Base-by-base conservation (phyloP, 768 basidiomycete species). In the Exsudoporus frostii region DNA sequence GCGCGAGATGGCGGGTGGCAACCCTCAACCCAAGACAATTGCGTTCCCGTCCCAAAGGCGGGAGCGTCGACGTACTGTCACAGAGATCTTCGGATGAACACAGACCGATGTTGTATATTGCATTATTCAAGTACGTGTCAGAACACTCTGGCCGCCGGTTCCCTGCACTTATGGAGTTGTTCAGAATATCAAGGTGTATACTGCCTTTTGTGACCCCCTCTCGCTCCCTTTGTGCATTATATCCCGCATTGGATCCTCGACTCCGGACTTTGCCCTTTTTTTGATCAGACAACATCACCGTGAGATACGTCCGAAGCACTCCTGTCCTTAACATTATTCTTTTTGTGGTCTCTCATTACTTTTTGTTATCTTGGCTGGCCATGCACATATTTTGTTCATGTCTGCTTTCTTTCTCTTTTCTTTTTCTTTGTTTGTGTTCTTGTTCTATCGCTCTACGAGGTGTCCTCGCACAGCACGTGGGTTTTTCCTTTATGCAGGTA, bases 31-130 rank as follows among this genome's bases (percentile, higher is more conserved):
- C 13, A 71, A 64, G 56, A 77, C 75, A 7, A 65, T 74, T 47
- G 38, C 64, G 53, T 48, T 70, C 48, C 57, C 68, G 56, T 53
- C 68, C 47, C 55, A 68, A 60, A 53, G 72, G 40, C 69, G 68
- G 54, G 77, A 79, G 51, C 70, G 79, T n/a, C 69, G 78, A 45
- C 70, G 78, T 33, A 80, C 79, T 33, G 73, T 80, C 40, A 79
- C 76, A n/a, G 79, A 80, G 56, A 75, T 80, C 51, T 79, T 78
- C 55, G 46, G 64, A 43, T 69, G 51, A 69, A 24, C 29, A 10
- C 4, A 42, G 54, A 38, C 37, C 37, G 27, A 34, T 44, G 43
- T 48, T 55, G 50, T 58, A 53, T 6, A 29, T 60, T 47, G 48
- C 60, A 57, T 48, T 27, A 27, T 47, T 44, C 44, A 45, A 64